These are phyloP conservation scores for Citrus inodora DNA, from an alignment of 345 rosid genomes.

Conservation along the genomic window DNA sequence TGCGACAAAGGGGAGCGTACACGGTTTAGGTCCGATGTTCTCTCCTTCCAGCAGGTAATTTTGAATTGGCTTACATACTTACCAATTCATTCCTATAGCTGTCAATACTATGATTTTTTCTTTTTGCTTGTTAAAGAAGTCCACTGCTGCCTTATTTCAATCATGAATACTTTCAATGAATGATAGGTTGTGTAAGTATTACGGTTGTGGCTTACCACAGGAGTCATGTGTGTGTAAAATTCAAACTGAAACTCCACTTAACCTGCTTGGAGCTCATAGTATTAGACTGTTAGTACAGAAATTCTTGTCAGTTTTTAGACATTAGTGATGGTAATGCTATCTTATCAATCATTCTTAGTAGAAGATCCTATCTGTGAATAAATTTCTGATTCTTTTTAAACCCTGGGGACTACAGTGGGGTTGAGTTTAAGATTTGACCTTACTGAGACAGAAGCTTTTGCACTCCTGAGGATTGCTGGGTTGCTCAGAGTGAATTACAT, in stretches of 20 bases:
- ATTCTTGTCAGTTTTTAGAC: background rate
- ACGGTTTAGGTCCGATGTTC: constrained; percentile 77
- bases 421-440: background rate
- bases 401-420: background rate
- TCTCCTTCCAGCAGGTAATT: constrained; percentile 84
- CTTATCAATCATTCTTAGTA: background rate
- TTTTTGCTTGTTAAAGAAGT: background rate
- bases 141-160: background rate
- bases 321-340: background rate
- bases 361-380: background rate
- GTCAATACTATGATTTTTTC: background rate
- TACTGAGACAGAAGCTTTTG: background rate
- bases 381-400: background rate
- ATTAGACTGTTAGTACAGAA: background rate
- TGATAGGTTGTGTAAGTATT: background rate
- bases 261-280: background rate
- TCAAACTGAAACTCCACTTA: background rate
- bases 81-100: background rate
- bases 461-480: background rate
- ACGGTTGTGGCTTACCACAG: background rate
- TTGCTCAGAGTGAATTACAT: background rate
- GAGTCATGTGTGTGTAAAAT: background rate
- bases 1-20: constrained; percentile 96
- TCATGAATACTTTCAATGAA: background rate
- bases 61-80: background rate